A percentile compares a stretch with the other conserved stretches of the same genome.
These are phyloP conservation scores for Pseudomonodictys pantanalensis DNA, from an alignment of 495 filamentous ascomycete species.

Conservation along the genomic window DNA sequence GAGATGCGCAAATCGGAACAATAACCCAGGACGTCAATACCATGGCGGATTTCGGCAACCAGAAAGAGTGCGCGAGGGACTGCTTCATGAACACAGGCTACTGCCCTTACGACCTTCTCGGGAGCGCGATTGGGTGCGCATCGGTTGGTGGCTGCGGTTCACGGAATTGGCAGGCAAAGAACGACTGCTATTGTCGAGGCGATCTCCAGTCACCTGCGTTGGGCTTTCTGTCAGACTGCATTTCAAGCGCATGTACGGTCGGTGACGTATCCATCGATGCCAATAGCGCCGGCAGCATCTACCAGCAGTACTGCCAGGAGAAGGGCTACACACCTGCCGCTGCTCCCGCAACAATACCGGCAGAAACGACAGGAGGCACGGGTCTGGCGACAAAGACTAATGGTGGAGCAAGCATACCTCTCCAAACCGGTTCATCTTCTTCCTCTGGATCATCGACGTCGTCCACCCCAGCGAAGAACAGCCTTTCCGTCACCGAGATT, in stretches of 20 bases:
- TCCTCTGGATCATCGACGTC: neutral
- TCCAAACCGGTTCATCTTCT: too few species aligned
- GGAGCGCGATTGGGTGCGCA: constrained; percentile 9
- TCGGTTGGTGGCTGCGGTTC: neutral
- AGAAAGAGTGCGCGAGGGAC: constrained; percentile 3
- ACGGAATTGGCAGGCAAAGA: constrained; percentile 2
- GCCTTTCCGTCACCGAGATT: neutral
- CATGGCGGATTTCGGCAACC: constrained; percentile 1
- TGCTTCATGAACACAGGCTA: constrained; percentile 2
- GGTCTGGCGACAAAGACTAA: too few species aligned
- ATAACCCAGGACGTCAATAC: constrained; percentile 10
- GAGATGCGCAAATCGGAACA: constrained; percentile 4
- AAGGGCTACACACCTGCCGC: constrained; percentile 7
- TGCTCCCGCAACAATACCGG: neutral
- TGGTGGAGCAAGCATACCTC: too few species aligned
- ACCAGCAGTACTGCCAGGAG: constrained; percentile 8
- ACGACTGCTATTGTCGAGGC: constrained; percentile 20
- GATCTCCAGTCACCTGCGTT: constrained; percentile 4
- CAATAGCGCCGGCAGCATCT: constrained; percentile 5
- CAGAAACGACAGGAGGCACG: constrained; percentile 6
- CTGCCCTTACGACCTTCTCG: constrained; percentile 10
- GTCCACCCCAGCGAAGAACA: neutral
- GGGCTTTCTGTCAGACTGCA: neutral
- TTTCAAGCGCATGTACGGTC: neutral
- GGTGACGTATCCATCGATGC: constrained; percentile 12